Base-by-base conservation (phyloP, 2,329 filamentous ascomycete species). In the Trichoderma afroharzianum region DNA sequence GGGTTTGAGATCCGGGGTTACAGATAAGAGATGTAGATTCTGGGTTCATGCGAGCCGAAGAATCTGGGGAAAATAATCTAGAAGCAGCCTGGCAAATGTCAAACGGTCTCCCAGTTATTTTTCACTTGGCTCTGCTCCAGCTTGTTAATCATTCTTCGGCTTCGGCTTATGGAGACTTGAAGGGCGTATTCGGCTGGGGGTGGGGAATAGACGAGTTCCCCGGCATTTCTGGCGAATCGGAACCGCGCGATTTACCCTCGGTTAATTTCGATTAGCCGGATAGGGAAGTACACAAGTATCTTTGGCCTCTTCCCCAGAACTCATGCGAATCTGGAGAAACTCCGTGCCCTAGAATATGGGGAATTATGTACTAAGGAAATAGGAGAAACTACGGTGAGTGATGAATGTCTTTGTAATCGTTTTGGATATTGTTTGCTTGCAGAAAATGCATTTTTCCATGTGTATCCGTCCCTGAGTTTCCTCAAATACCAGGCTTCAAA, bases 221-320 rank as follows among this genome's bases (percentile, higher is more conserved):
- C 67, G 36, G 24, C 57, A 32, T 62, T 28, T 28, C 14, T 36
- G 21, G 39, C 67, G 21, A 69, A 69, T 69, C 57, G 24, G n/a
- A 36, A 8, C 2, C 4, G 28, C 30, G 21, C 57, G 67, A 69
- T 69, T 69, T 69, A 61, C 53, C 67, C 67, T 69, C 67, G 67
- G 67, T 14, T 33, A 62, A 69, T 50, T 69, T 69, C 33, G 53
- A 69, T 69, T 53, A 69, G 67, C 67, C 39, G 67, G 67, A 32
- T 69, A 30, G 11, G 26, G 43, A 47, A 18, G 64, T 66, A 66
- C 47, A 11, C 6, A 32, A 18, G 64, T 59, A 59, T 30, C 32
- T 26, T 21, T 33, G 24, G 47, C 63, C 15, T 32, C 32, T 24
- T 12, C 47, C 47, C 47, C 21, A 14, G 55, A 58, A 12, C n/a